These are phyloP conservation scores for Ramichloridium luteum DNA, from an alignment of 2,329 filamentous ascomycete species.

Conservation along the genomic window DNA sequence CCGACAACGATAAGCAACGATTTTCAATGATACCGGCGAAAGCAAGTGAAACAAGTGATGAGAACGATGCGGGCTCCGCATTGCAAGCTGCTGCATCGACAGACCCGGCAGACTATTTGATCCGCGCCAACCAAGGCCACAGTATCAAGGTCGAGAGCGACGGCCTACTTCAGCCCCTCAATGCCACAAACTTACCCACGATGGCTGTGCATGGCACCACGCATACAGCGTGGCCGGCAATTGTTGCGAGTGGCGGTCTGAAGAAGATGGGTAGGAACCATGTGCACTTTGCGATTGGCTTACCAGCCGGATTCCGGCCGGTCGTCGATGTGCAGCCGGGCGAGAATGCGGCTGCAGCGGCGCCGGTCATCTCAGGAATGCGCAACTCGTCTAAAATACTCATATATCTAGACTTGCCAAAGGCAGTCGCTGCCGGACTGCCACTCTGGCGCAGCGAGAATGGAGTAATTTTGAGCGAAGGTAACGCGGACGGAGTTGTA, in stretches of 20 bases:
- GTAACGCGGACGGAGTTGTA: conserved; percentile 48
- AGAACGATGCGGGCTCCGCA: not conserved
- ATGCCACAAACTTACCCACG: conserved; percentile 24
- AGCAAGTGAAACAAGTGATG: conserved; percentile 2
- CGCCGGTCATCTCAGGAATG: conserved; percentile 47
- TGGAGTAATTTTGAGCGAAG: conserved; percentile 35
- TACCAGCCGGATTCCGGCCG: conserved; percentile 40
- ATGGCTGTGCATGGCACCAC: conserved; percentile 79
- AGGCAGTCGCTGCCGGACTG: conserved; percentile 61
- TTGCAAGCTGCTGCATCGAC: conserved; percentile 10
- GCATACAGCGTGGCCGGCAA: conserved; percentile 63
- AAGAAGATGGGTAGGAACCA: conserved; percentile 74
- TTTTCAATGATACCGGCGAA: conserved; percentile 54
- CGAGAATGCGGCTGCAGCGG: conserved; percentile 21
- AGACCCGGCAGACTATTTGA: conserved; percentile 60
- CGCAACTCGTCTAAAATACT: conserved; percentile 48
- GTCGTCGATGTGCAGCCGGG: conserved; percentile 18
- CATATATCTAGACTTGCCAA: conserved; percentile 68
- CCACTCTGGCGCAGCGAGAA: conserved; percentile 46
- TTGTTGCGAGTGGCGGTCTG: conserved; percentile 65
- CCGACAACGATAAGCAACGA: conserved; percentile 76
- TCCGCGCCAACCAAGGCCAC: conserved; percentile 93
- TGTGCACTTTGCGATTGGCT: conserved; percentile 73
- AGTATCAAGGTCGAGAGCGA: conserved; percentile 65
- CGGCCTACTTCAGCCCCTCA: conserved; percentile 57